A percentile compares a stretch with the other conserved stretches of the same genome.
phyloP scores from a whole-genome alignment of 139 green algal genomes.

The Chlorella sp. region DNA sequence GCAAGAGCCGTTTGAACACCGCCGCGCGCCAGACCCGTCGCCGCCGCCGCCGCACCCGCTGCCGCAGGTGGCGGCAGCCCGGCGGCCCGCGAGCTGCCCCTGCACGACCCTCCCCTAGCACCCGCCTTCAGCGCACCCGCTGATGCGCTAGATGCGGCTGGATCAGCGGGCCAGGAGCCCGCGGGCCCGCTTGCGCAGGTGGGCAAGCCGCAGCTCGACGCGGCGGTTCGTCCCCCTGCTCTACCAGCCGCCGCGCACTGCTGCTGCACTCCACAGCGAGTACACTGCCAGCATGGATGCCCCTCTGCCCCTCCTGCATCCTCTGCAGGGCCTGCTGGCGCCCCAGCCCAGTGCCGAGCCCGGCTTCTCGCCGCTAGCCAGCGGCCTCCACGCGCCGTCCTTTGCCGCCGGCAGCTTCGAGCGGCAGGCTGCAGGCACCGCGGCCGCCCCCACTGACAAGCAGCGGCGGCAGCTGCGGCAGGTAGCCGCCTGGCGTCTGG shows the following conservation, averaged over 20 bases:
- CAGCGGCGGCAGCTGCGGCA: constrained; percentile 27
- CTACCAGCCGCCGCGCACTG: not conserved
- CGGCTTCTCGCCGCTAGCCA: constrained; percentile 28
- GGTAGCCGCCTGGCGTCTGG: not conserved
- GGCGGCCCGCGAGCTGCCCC: constrained; percentile 18
- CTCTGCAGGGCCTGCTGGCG: constrained; percentile 12
- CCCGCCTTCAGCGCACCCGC: not conserved
- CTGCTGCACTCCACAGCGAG: too few relatives aligned
- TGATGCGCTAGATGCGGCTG: not conserved
- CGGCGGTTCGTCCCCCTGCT: too few relatives aligned
- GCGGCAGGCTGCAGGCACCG: not conserved
- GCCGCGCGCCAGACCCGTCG: not conserved
- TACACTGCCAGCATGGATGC: not conserved
- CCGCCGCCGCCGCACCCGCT: not conserved
- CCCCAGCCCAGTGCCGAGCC: not conserved
- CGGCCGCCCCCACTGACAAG: not conserved
- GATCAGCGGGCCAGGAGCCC: not conserved
- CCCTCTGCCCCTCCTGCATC: too few relatives aligned
- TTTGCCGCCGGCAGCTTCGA: not conserved
- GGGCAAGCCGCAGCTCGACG: not conserved
- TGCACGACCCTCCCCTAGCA: not conserved
- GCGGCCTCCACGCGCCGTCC: not conserved
- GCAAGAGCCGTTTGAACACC: constrained; percentile 9
- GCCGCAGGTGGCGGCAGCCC: constrained; percentile 25
- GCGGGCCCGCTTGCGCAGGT: constrained; percentile 14